Base-by-base conservation (phyloP, 495 filamentous ascomycete species). In the Pyrenopolyporus hunteri region DNA sequence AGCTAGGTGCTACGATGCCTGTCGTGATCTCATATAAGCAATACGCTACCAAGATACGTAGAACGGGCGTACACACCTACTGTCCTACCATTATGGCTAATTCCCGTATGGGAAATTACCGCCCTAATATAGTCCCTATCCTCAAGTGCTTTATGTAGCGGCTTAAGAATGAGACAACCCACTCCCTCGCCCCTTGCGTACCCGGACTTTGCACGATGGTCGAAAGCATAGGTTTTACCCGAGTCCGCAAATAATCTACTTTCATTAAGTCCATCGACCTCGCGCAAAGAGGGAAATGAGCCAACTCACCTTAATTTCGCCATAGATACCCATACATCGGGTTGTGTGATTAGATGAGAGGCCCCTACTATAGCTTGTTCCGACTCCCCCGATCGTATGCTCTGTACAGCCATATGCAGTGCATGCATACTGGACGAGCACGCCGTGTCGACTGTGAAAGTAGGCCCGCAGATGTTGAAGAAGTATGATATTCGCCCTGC, bases 391-490 rank as follows among this genome's bases (percentile, higher is more conserved):
- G 78, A 76, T 75, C 88, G 88, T 11, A 95, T 80, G 1, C 85
- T 85, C 57, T 90, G 91, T 64, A 91, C 92, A 14, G 91, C 91
- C n/a, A 91, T 76, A 57, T 94, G 80, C 8, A 82, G 36, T 1
- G 78, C 79, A 49, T 79, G 72, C 64, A 83, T 64, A 42, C 87
- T 91, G 6, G 88, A 91, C 8, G 91, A 94, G 69, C 91, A 96
- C 6, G 92, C 91, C 1, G 92, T 94, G 70, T 95, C 92, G 22
- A 94, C 80, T 35, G 87, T 91, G 68, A 88, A 86, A 29, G 87
- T 70, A 5, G 78, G 76, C 3, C 84, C 82, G 8, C 76, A 72
- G 47, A 82, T 70, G 64, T 83, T 77, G 59, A 81, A 82, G 53
- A 77, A 82, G 26, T 83, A 78, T 0, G 81, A 74, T 39, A 83